Base-by-base conservation (phyloP, 768 basidiomycete genomes). In the Amanita molliuscula region DNA sequence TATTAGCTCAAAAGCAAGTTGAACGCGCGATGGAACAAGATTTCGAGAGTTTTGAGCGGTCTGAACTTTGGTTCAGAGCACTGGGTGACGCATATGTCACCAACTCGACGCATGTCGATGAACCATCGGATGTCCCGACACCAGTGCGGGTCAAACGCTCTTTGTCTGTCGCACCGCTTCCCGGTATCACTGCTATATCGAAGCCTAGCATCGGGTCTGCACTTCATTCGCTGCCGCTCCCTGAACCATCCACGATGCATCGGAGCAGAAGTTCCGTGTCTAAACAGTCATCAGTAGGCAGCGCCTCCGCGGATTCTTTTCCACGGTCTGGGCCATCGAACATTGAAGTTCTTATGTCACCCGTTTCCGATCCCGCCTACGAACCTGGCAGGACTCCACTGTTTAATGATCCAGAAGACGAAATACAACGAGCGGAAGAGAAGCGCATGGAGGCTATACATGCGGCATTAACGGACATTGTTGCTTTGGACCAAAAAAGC, bases 381-480 rank as follows among this genome's bases (percentile, higher is more conserved):
- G 74, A 79, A 21, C 66, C 74, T n/a, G 65, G 78, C 1, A 73
- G 88, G 40, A 80, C 84, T 0, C 88, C 88, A 6, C 70, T 94
- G 18, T 93, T 94, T 54, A 79, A 84, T 55, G 86, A 89, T 57
- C 82, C 85, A 1, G 83, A 86, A 53, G 85, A 90, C 52, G 77
- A 73, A 52, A 68, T 68, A 54, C 81, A 84, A 42, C 74, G 81
- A 43, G 81, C 78, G 42, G 85, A 95, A 63, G 78, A 85, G 46
- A 76, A 85, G 56, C 75, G 91, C 34, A 96, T 98, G 81, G 91
- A 93, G 58, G 94, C 95, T 2, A 96, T 98, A 16, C 92, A 93
- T 58, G 93, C 93, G 6, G 96, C 96, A 3, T 70, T 99, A 54
- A 93, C 89, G 8, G 90, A 95, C 61, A 97, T 99, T 62, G 93